phyloP scores from a whole-genome alignment of 164 flowering plant genomes.

The Annona squamosa region DNA sequence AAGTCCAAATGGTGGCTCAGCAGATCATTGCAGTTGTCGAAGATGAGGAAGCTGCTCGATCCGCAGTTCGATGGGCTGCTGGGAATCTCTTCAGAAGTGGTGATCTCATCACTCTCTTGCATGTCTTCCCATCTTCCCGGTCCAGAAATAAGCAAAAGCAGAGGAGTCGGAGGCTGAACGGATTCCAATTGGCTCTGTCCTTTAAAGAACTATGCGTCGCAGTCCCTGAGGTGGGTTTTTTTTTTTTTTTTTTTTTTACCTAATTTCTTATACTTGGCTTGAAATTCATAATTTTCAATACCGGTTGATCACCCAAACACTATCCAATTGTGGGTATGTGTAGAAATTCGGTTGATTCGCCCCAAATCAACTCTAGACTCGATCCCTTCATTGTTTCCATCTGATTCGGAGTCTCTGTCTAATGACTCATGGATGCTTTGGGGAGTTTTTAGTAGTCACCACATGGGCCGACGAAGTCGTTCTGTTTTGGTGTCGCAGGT shows the following conservation, averaged over 20 bases:
- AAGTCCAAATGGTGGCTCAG: constrained; percentile 7
- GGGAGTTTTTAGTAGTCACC: background rate
- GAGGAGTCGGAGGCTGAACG: constrained; percentile 51
- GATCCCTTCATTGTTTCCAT: background rate
- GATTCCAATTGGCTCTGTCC: constrained; percentile 82
- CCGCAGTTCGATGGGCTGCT: constrained; percentile 80
- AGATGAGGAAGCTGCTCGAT: constrained; percentile 68
- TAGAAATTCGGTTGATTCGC: background rate
- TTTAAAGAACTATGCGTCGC: constrained; percentile 62
- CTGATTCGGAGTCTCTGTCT: background rate
- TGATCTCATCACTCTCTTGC: constrained; percentile 70
- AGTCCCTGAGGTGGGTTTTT: constrained; percentile 38
- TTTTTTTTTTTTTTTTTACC: no score
- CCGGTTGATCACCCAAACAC: background rate
- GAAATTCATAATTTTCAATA: no score
- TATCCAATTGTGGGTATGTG: background rate
- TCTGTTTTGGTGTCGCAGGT: constrained; percentile 39
- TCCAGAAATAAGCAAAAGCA: constrained; percentile 38
- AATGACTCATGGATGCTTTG: background rate
- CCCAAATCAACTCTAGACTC: no score
- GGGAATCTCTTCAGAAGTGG: constrained; percentile 58
- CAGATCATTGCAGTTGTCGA: constrained; percentile 81
- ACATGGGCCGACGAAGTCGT: background rate
- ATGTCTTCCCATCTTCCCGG: constrained; percentile 45
- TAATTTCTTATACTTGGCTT: background rate